These are phyloP conservation scores for Rhizomucor pusillus DNA, from an alignment of 371 early-diverging fungal genomes.

Conservation along the genomic window DNA sequence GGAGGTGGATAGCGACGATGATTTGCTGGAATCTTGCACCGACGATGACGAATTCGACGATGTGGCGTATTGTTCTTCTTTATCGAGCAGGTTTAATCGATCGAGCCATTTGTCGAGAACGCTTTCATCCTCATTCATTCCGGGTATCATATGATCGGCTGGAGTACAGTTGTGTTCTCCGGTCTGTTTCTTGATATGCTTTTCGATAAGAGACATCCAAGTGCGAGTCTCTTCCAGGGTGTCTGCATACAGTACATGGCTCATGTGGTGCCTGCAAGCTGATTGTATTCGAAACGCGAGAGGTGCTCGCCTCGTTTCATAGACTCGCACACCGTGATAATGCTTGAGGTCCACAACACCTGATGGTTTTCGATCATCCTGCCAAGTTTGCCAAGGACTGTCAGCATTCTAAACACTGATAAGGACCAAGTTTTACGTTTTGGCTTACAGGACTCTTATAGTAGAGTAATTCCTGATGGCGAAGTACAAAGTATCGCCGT, in stretches of 20 bases:
- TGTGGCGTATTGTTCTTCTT: constrained; percentile 1
- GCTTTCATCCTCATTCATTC: constrained; percentile 3
- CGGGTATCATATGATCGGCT: neutral
- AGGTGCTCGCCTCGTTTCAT: constrained; percentile 9
- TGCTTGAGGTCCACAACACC: constrained; percentile 20
- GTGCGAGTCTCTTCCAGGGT: constrained; percentile 7
- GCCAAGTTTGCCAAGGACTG: neutral
- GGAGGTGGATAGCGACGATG: neutral
- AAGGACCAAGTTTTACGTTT: neutral
- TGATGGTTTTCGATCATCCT: constrained; percentile 19
- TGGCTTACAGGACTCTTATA: constrained; percentile 19
- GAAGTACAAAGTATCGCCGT: constrained; percentile 18
- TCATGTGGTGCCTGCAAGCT: constrained; percentile 11
- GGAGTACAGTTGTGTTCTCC: constrained; percentile 8
- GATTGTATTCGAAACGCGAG: constrained; percentile 18
- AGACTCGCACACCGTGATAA: constrained; percentile 8
- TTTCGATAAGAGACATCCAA: constrained; percentile 12
- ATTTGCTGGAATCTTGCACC: neutral
- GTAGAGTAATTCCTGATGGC: constrained; percentile 19
- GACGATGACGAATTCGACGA: neutral
- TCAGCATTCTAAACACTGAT: neutral
- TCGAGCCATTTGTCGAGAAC: constrained; percentile 35
- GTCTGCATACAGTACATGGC: constrained; percentile 19
- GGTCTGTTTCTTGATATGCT: constrained; percentile 4
- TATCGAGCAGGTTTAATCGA: constrained; percentile 23